Base-by-base conservation (phyloP, 1,139 yeast genomes). In the Cylindricascospora bacillispora region DNA sequence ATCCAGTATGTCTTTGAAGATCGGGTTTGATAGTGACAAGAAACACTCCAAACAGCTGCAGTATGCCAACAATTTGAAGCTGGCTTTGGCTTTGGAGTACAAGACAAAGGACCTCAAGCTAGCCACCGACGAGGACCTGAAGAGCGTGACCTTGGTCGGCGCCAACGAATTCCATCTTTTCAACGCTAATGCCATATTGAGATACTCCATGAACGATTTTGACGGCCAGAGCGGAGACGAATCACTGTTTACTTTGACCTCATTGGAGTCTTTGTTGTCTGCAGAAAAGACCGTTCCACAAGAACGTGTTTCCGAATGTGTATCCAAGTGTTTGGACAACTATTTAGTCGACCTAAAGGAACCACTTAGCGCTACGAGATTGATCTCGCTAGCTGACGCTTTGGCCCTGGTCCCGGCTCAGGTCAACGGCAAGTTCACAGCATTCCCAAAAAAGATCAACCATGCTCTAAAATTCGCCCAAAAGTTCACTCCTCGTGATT, bases 181-280 rank as follows among this genome's bases (percentile, higher is more conserved):
- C 37, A 94, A 83, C 54, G 69, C 92, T 20, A 82, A 85, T 52
- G 81, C 95, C 15, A 78, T 85, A 36, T 85, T 82, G 35, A 73
- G 77, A 53, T 82, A 70, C 47, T 60, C 78, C 36, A 60, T 72
- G 28, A 57, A 63, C 14, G 71, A 67, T 41, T 73, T 66, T 37
- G 40, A 49, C 5, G 48, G 39, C 24, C 33, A 43, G 13, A 31
- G 39, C n/a, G 37, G 37, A 40, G 55, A 70, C 50, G 53, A 70
- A 54, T 49, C 51, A 45, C 33, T 48, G 22, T 41, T 45, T 51
- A 43, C 65, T 34, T 52, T 62, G 37, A 41, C 57, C 31, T 38
- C 48, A 24, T 37, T 60, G 34, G 55, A 51, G 34, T 45, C 48
- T 11, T 24, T 41, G 24, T 31, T 45, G 6, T 35, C 46, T 25